A percentile compares a stretch with the other conserved stretches of the same genome.
These are phyloP conservation scores for Metschnikowia kunwiensis DNA, from an alignment of 805 yeast genomes.

Conservation along the genomic window DNA sequence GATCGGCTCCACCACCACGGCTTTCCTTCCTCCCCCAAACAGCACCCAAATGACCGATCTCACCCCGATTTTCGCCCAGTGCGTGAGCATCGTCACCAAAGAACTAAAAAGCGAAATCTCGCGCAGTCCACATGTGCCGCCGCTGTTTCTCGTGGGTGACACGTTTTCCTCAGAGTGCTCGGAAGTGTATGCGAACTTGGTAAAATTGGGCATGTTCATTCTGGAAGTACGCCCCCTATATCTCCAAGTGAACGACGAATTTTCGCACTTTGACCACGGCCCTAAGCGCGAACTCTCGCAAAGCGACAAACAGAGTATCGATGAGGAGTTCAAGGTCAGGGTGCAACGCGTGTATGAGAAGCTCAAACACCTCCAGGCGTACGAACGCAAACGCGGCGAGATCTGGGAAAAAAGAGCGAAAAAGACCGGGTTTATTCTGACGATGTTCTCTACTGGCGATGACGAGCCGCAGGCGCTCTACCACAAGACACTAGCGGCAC, in stretches of 20 bases:
- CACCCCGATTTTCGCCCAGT: slow-evolving; percentile 47
- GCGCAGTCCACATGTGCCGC: not conserved
- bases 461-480: slow-evolving; percentile 33
- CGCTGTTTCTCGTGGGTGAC: slow-evolving; percentile 27
- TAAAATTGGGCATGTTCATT: slow-evolving; percentile 31
- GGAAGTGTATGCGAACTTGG: slow-evolving; percentile 33
- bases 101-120: slow-evolving; percentile 22
- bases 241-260: slow-evolving; percentile 24
- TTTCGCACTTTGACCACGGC: slow-evolving; percentile 6
- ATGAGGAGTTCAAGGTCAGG: slow-evolving; percentile 51
- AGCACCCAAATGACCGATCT: slow-evolving; percentile 42
- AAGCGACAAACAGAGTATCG: slow-evolving; percentile 53
- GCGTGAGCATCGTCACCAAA: slow-evolving; percentile 43
- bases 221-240: slow-evolving; percentile 34
- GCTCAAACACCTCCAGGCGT: slow-evolving; percentile 46
- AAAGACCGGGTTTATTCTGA: slow-evolving; percentile 17
- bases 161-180: slow-evolving; percentile 40
- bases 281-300: slow-evolving; percentile 29
- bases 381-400: slow-evolving; percentile 47
- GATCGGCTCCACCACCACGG: no score
- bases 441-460: slow-evolving; percentile 30
- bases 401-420: slow-evolving; percentile 12
- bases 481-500: slow-evolving; percentile 34
- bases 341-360: slow-evolving; percentile 51
- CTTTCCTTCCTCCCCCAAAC: no score